A percentile compares a stretch with the other conserved stretches of the same genome.
These are phyloP conservation scores for Eruca vesicaria DNA, from an alignment of 441 rosid species.

Conservation along the genomic window DNA sequence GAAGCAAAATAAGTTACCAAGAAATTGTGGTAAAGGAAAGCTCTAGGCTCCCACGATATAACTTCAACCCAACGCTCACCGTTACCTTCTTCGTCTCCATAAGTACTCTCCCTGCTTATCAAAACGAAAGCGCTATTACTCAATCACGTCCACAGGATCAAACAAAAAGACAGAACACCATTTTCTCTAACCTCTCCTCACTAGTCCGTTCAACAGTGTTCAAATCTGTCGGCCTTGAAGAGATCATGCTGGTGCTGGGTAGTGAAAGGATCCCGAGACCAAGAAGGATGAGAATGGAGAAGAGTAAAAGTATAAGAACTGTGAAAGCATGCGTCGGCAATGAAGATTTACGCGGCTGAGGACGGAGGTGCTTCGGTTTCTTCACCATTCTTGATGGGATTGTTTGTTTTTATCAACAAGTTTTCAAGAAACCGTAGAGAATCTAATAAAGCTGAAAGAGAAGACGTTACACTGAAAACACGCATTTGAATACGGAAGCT, in stretches of 20 bases:
- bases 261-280: slow-evolving; percentile 24
- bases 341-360: background rate
- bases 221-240: slow-evolving; percentile 17
- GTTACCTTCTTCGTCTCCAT: slow-evolving; percentile 33
- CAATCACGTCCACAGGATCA: background rate
- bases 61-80: slow-evolving; percentile 70
- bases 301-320: background rate
- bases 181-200: slow-evolving; percentile 11
- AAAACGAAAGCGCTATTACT: background rate
- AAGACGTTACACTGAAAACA: slow-evolving; percentile 20
- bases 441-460: background rate
- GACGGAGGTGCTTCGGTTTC: slow-evolving; percentile 13
- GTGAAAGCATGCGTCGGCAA: slow-evolving; percentile 15
- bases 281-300: slow-evolving; percentile 10
- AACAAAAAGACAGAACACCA: background rate
- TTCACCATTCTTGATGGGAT: slow-evolving; percentile 15
- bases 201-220: slow-evolving; percentile 8
- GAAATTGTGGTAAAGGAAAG: slow-evolving; percentile 73
- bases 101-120: background rate
- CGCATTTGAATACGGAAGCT: slow-evolving; percentile 4
- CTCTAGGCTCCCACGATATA: slow-evolving; percentile 94
- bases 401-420: no score
- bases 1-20: slow-evolving; percentile 43
- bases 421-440: slow-evolving; percentile 4
- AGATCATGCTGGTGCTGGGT: background rate